Evolutionary conservation across 2,329 filamentous ascomycete genomes (phyloP).

Genomic region (Didymella pinodella): DNA sequence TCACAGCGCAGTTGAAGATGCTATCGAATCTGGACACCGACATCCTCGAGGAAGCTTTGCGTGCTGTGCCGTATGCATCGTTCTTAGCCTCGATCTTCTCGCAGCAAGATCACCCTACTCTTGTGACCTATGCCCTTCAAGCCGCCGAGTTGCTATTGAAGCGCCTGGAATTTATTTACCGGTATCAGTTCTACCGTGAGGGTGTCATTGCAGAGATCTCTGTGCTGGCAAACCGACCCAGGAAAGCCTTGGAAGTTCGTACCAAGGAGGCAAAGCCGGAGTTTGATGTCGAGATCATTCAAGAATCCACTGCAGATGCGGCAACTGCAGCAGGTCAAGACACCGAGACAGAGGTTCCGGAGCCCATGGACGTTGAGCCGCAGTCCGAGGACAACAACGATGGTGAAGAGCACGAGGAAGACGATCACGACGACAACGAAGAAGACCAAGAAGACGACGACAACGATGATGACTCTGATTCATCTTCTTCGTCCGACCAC

Average conservation of each 20-base stretch:
- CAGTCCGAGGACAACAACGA: constrained; percentile 60
- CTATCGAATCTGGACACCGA: constrained; percentile 88
- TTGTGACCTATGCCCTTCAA: constrained; percentile 87
- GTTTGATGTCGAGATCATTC: constrained; percentile 35
- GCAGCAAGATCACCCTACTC: constrained; percentile 87
- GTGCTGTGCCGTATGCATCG: constrained; percentile 90
- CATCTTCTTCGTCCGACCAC: constrained; percentile 61
- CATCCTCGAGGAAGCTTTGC: constrained; percentile 85
- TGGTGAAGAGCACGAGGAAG: constrained; percentile 60
- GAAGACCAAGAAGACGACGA: constrained; percentile 65
- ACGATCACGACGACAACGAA: constrained; percentile 64
- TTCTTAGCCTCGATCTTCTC: constrained; percentile 94
- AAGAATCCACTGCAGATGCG: constrained; percentile 36
- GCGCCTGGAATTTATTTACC: constrained; percentile 85
- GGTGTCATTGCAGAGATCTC: constrained; percentile 92
- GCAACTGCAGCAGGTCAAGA: constrained; percentile 42
- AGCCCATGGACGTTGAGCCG: constrained; percentile 62
- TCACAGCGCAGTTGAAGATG: constrained; percentile 97
- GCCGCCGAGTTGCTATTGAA: constrained; percentile 87
- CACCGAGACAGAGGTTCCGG: constrained; percentile 57
- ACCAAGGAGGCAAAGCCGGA: constrained; percentile 39
- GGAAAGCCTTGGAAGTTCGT: constrained; percentile 41
- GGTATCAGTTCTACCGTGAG: constrained; percentile 96
- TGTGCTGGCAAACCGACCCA: constrained; percentile 70
- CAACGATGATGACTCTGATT: constrained; percentile 70